Conservation (phyloP, 257 asterid genomes). For the Nicotiana sylvestris region DNA sequence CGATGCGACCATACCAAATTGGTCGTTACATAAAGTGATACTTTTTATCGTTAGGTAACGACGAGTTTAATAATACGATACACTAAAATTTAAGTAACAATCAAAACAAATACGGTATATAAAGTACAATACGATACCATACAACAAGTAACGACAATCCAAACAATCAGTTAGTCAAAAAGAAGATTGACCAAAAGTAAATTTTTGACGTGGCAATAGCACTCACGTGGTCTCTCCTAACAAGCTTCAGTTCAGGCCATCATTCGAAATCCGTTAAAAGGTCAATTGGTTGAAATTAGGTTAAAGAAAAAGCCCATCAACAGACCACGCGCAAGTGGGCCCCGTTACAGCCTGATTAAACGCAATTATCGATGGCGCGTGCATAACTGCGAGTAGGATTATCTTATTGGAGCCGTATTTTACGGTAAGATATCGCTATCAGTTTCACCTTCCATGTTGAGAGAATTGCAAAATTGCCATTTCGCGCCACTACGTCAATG, state of each 20-base stretch:
- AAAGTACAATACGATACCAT: too few relatives aligned
- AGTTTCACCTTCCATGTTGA: conserved; percentile 7
- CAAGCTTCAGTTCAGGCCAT: conserved; percentile 2
- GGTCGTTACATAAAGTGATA: too few relatives aligned
- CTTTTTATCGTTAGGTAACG: too few relatives aligned
- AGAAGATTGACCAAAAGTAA: background rate
- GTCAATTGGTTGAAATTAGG: conserved; percentile 24
- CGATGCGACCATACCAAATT: too few relatives aligned
- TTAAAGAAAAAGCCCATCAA: conserved; percentile 11
- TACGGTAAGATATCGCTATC: conserved; percentile 18
- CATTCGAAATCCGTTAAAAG: conserved; percentile 38
- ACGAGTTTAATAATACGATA: too few relatives aligned
- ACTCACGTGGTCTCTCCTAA: background rate
- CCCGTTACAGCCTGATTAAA: conserved; percentile 27
- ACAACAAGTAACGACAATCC: too few relatives aligned
- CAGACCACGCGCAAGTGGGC: conserved; percentile 49
- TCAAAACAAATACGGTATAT: too few relatives aligned
- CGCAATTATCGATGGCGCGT: conserved; percentile 51
- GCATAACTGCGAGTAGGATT: conserved; percentile 21
- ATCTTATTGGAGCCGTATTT: conserved; percentile 15
- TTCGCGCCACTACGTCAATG: conserved; percentile 24
- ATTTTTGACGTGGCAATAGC: background rate
- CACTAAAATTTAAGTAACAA: too few relatives aligned
- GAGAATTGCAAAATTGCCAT: conserved; percentile 30
- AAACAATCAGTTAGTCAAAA: background rate